Evolutionary conservation across 805 yeast species (phyloP).

Genomic region (Jamesozyma gamospora): DNA sequence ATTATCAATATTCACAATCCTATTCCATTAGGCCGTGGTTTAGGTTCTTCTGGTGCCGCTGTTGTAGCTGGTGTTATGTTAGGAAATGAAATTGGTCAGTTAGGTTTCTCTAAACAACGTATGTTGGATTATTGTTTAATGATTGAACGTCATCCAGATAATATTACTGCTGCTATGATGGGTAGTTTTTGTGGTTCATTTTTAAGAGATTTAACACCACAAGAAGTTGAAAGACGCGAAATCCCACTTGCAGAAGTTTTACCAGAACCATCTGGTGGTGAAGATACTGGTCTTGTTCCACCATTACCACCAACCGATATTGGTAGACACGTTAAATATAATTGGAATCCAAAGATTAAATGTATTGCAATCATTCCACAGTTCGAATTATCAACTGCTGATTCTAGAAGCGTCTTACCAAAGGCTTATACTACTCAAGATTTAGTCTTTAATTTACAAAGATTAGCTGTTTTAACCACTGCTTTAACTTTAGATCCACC

Average conservation of each 20-base stretch:
- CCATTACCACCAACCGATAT: constrained; percentile 77
- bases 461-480: constrained; percentile 84
- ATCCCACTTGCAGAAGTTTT: constrained; percentile 79
- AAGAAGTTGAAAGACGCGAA: constrained; percentile 65
- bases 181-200: constrained; percentile 98
- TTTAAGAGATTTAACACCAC: constrained; percentile 64
- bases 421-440: constrained; percentile 66
- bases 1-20: constrained; percentile 74
- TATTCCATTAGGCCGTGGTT: constrained; percentile 91
- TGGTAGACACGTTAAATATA: constrained; percentile 81
- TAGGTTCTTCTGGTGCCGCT: constrained; percentile 97
- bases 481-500: constrained; percentile 84
- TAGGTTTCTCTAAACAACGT: constrained; percentile 65
- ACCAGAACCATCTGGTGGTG: constrained; percentile 66
- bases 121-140: constrained; percentile 89
- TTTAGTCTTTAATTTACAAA: constrained; percentile 84
- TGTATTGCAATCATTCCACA: constrained; percentile 90
- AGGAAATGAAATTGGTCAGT: constrained; percentile 73
- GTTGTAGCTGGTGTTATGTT: constrained; percentile 93
- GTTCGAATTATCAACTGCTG: constrained; percentile 90
- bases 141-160: constrained; percentile 98
- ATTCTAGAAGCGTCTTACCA: constrained; percentile 85
- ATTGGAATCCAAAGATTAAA: constrained; percentile 70
- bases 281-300: constrained; percentile 58
- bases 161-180: constrained; percentile 97